These are phyloP conservation scores for Cutaneotrichosporon sp. DNA, from an alignment of 1,284 basidiomycete genomes.

Conservation along the genomic window DNA sequence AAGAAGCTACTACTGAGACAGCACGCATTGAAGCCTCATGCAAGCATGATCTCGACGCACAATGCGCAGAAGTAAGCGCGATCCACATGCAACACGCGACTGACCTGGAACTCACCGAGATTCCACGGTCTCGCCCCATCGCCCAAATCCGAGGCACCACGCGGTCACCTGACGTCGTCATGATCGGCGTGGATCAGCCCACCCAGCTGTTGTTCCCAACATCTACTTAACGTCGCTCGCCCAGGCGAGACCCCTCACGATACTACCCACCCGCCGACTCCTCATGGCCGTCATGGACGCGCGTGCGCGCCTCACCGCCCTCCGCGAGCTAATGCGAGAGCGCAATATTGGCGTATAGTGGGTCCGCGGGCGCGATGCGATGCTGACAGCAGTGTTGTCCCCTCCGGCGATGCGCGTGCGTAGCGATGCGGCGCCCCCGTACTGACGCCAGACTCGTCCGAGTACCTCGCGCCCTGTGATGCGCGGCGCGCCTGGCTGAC, in stretches of 20 bases:
- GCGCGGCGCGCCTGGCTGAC: conserved; percentile 80
- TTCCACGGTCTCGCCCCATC: too few species aligned
- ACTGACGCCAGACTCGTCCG: conserved; percentile 68
- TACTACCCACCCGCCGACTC: conserved; percentile 11
- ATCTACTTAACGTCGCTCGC: background rate
- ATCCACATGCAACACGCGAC: too few species aligned
- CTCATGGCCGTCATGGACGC: conserved; percentile 16
- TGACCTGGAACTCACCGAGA: too few species aligned
- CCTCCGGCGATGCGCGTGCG: conserved; percentile 83
- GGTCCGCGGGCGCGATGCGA: background rate
- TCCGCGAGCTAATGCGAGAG: conserved; percentile 22
- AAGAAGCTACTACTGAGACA: too few species aligned
- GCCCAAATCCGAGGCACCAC: too few species aligned
- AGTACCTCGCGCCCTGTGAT: conserved; percentile 81
- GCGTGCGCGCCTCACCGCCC: conserved; percentile 16
- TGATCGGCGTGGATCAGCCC: too few species aligned
- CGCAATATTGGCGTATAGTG: conserved; percentile 24
- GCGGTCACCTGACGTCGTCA: too few species aligned
- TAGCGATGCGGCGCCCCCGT: background rate
- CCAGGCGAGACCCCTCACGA: background rate
- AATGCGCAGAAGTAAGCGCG: too few species aligned
- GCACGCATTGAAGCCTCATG: too few species aligned
- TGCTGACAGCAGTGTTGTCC: conserved; percentile 56
- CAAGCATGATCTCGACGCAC: too few species aligned
- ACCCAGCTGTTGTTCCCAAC: too few species aligned